These are phyloP conservation scores for Fusarium torulosum DNA, from an alignment of 2,329 filamentous ascomycete species.

Conservation along the genomic window DNA sequence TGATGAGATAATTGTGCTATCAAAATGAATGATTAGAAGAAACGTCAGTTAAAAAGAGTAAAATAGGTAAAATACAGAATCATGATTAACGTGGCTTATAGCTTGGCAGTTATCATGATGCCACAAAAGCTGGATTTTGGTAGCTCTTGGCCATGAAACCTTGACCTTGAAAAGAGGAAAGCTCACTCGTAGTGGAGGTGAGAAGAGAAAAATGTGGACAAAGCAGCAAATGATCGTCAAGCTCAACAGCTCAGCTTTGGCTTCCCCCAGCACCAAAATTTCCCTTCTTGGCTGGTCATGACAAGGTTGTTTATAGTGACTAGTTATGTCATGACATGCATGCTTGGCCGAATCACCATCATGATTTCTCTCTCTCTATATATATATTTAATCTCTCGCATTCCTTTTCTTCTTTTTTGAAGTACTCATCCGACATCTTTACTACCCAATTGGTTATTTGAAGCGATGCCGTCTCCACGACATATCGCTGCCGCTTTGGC, in stretches of 20 bases:
- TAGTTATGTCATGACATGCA: slow-evolving; percentile 34
- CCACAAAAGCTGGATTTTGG: background rate
- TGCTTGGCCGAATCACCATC: slow-evolving; percentile 28
- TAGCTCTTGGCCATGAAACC: slow-evolving; percentile 22
- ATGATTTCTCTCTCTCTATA: slow-evolving; percentile 3
- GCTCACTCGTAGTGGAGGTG: too few species aligned
- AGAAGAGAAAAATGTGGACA: too few species aligned
- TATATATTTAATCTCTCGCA: slow-evolving; percentile 14
- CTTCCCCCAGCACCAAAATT: slow-evolving; percentile 2
- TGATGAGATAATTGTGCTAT: background rate
- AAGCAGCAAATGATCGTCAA: slow-evolving; percentile 32
- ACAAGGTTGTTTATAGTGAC: slow-evolving; percentile 20
- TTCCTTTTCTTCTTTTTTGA: slow-evolving; percentile 1
- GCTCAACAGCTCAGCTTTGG: slow-evolving; percentile 8
- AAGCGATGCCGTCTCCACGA: slow-evolving; percentile 47
- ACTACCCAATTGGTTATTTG: slow-evolving; percentile 9
- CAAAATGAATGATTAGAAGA: background rate
- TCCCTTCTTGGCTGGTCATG: slow-evolving; percentile 34
- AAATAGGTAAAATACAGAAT: background rate
- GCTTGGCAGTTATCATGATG: slow-evolving; percentile 19
- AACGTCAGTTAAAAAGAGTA: background rate
- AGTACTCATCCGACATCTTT: background rate
- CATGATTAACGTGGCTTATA: background rate
- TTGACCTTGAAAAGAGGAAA: slow-evolving; percentile 6
- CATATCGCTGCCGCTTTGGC: slow-evolving; percentile 47